A percentile compares a stretch with the other conserved stretches of the same genome.
Conservation (phyloP, 306 rosid genomes). For the Mimosa pudica region DNA sequence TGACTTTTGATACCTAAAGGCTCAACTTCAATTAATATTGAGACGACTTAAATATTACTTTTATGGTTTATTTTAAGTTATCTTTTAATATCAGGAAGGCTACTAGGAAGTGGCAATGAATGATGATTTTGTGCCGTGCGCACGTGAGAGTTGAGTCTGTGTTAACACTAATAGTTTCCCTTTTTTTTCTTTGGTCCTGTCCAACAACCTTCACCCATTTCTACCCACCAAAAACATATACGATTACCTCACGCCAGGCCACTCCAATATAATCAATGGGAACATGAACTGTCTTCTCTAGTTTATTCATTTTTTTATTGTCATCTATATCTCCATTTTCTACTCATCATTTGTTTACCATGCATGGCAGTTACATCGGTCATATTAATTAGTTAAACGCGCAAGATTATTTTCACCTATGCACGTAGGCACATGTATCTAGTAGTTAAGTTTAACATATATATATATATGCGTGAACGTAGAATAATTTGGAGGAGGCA, state of each 20-base stretch:
- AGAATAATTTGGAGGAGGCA: not conserved
- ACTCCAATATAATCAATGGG: slow-evolving; percentile 49
- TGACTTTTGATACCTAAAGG: slow-evolving; percentile 12
- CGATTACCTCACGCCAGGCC: slow-evolving; percentile 35
- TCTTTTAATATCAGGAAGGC: slow-evolving; percentile 16
- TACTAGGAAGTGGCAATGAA: slow-evolving; percentile 31
- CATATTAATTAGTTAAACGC: not conserved
- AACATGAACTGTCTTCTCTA: slow-evolving; percentile 47
- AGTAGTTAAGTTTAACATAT: not conserved
- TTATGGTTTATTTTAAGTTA: not conserved
- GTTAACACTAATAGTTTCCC: slow-evolving; percentile 30
- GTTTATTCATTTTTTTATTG: slow-evolving; percentile 9
- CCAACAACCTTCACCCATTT: slow-evolving; percentile 85
- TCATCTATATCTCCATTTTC: slow-evolving; percentile 4
- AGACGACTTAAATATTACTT: not conserved
- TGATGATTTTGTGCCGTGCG: slow-evolving; percentile 18
- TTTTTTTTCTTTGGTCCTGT: slow-evolving; percentile 39
- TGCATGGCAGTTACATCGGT: not conserved
- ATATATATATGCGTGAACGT: not conserved
- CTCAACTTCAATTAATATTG: not conserved
- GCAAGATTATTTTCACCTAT: not conserved
- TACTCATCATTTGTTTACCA: not conserved
- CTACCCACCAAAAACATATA: slow-evolving; percentile 62
- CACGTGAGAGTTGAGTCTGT: slow-evolving; percentile 41
- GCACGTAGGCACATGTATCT: not conserved